A percentile compares a stretch with the other conserved stretches of the same genome.
Conservation (phyloP, 176 grass and related monocot genomes). For the Triticum monococcum region DNA sequence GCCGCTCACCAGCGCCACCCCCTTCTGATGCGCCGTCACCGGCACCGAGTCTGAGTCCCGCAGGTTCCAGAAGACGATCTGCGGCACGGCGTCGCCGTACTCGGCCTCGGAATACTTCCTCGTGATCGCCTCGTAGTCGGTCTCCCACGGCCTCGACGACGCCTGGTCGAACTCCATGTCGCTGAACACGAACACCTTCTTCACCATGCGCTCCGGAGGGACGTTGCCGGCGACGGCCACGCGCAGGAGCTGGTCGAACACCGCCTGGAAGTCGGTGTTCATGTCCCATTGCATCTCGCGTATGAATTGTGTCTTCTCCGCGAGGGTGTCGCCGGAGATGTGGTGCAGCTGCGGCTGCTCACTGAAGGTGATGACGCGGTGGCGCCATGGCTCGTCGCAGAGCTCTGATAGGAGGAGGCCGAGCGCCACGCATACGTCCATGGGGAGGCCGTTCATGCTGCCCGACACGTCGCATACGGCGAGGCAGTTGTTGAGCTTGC, state of each 20-base stretch:
- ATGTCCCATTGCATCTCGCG: slow-evolving; percentile 51
- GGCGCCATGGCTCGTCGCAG: slow-evolving; percentile 64
- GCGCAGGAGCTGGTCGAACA: slow-evolving; percentile 63
- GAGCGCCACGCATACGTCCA: slow-evolving; percentile 69
- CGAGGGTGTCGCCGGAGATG: no score
- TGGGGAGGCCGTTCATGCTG: slow-evolving; percentile 47
- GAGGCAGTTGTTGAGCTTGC: slow-evolving; percentile 62
- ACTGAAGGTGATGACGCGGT: neutral
- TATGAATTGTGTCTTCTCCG: no score
- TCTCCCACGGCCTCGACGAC: slow-evolving; percentile 63
- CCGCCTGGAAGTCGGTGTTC: slow-evolving; percentile 75
- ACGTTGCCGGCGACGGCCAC: slow-evolving; percentile 44
- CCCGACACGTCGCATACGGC: slow-evolving; percentile 79
- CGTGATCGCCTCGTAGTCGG: slow-evolving; percentile 70
- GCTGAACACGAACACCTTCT: slow-evolving; percentile 74
- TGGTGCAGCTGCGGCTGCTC: no score
- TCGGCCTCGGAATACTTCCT: slow-evolving; percentile 54
- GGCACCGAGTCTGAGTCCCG: slow-evolving; percentile 49
- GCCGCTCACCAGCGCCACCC: slow-evolving; percentile 69
- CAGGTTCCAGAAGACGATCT: slow-evolving; percentile 88
- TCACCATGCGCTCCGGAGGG: slow-evolving; percentile 56
- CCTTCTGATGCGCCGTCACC: slow-evolving; percentile 45
- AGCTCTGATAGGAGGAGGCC: slow-evolving; percentile 76
- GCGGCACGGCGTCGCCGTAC: slow-evolving; percentile 54
- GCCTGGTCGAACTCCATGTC: slow-evolving; percentile 92